These are phyloP conservation scores for Echeveria elegans DNA, from an alignment of 164 flowering plant genomes.

Conservation along the genomic window DNA sequence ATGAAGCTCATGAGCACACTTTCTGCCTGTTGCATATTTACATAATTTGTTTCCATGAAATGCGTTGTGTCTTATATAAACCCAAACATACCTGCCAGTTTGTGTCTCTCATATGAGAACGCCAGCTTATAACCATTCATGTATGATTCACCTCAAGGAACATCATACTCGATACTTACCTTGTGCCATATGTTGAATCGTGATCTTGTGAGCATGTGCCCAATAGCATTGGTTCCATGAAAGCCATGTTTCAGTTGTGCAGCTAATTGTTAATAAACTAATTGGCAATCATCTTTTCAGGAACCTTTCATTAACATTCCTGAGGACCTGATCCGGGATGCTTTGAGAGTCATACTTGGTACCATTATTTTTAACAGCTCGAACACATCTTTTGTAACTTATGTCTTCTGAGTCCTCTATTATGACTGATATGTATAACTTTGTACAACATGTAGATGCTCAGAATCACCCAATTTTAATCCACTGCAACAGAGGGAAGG, in stretches of 20 bases:
- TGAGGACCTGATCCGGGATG: conserved; percentile 58
- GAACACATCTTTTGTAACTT: not conserved
- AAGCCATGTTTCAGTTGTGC: not conserved
- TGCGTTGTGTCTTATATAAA: no score
- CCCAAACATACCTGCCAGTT: no score
- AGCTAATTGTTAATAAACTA: conserved; percentile 18
- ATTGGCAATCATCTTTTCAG: conserved; percentile 29
- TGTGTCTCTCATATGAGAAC: no score
- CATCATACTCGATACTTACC: no score
- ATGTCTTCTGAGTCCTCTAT: no score
- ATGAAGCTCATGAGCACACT: no score
- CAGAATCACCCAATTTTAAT: conserved; percentile 64
- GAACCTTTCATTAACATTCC: conserved; percentile 80
- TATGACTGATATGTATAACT: not conserved
- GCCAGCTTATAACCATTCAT: no score
- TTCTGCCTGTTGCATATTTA: no score
- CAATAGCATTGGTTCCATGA: not conserved
- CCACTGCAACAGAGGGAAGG: conserved; percentile 85
- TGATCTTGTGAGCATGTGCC: not conserved
- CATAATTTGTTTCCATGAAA: no score
- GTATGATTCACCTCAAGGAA: no score
- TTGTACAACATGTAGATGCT: conserved; percentile 34
- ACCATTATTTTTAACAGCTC: conserved; percentile 4
- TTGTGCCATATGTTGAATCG: not conserved
- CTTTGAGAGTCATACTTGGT: conserved; percentile 67